A percentile compares a stretch with the other conserved stretches of the same genome.
phyloP scores from a whole-genome alignment of 495 filamentous ascomycete genomes.

The Opeltia flavorubescens region DNA sequence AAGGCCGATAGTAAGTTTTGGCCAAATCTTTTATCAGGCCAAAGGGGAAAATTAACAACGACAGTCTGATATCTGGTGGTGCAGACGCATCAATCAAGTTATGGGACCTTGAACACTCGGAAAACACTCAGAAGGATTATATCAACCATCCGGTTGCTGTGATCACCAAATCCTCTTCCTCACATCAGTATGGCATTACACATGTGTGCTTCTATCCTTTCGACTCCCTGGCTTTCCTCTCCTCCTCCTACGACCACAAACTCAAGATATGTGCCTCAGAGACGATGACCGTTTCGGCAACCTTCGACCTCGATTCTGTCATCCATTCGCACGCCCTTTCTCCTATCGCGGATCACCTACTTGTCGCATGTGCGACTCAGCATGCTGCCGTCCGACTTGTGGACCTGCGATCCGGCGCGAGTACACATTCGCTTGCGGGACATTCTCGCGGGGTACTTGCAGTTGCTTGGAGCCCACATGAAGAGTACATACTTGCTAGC shows the following conservation, averaged over 20 bases:
- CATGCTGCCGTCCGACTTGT: constrained; percentile 67
- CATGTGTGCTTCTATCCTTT: constrained; percentile 82
- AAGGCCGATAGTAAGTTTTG: constrained; percentile 55
- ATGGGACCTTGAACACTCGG: constrained; percentile 60
- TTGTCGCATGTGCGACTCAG: constrained; percentile 75
- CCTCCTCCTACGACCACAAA: constrained; percentile 70
- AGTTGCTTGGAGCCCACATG: constrained; percentile 63
- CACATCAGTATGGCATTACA: constrained; percentile 69
- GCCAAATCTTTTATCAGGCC: too few species aligned
- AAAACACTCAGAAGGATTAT: constrained; percentile 23
- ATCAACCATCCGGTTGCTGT: constrained; percentile 34
- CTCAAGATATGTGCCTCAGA: constrained; percentile 66
- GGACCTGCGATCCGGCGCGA: constrained; percentile 64
- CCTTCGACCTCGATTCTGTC: constrained; percentile 57
- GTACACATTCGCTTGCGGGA: constrained; percentile 62
- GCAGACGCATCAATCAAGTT: constrained; percentile 63
- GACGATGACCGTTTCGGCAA: constrained; percentile 40
- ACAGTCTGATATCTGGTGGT: constrained; percentile 67
- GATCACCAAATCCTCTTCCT: constrained; percentile 19
- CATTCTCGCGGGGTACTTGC: constrained; percentile 59
- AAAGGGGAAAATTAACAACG: constrained; percentile 11
- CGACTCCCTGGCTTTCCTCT: constrained; percentile 64
- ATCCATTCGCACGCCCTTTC: constrained; percentile 66
- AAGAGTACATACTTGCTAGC: constrained; percentile 66
- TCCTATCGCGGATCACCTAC: constrained; percentile 52